These are phyloP conservation scores for Acmispon strigosus DNA, from an alignment of 306 rosid genomes.

Conservation along the genomic window DNA sequence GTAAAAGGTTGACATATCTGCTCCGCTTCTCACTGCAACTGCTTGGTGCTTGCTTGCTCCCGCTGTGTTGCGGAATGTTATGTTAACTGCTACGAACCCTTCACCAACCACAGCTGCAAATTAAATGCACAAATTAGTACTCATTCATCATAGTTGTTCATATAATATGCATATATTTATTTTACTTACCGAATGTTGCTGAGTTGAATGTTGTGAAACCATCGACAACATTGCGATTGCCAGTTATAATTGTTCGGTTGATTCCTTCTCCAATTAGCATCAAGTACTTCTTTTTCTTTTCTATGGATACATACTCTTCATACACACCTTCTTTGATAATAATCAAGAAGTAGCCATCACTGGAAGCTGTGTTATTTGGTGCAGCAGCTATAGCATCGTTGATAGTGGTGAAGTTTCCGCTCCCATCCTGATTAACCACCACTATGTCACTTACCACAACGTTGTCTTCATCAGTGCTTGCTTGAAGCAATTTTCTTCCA, in stretches of 20 bases:
- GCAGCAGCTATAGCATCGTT: conserved; percentile 59
- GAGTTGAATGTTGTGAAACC: conserved; percentile 73
- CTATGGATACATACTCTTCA: conserved; percentile 57
- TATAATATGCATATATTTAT: not conserved
- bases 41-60: conserved; percentile 45
- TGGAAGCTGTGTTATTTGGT: conserved; percentile 39
- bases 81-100: conserved; percentile 53
- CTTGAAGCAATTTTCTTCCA: conserved; percentile 40
- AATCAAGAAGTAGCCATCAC: conserved; percentile 50
- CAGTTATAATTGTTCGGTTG: conserved; percentile 59
- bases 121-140: no score
- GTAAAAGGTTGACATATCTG: conserved; percentile 33
- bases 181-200: conserved; percentile 57
- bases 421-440: conserved; percentile 58
- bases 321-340: conserved; percentile 51
- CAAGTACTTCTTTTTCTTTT: conserved; percentile 50
- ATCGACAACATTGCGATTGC: conserved; percentile 52
- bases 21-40: conserved; percentile 39
- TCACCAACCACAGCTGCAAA: conserved; percentile 58
- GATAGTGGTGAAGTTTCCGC: conserved; percentile 52
- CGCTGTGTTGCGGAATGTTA: conserved; percentile 33
- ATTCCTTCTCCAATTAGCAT: conserved; percentile 78
- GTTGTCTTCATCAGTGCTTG: not conserved
- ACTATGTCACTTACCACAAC: conserved; percentile 42
- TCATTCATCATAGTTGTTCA: no score